Evolutionary conservation across 371 early-diverging fungal species (phyloP).

Genomic region (Sporodiniella umbellata): DNA sequence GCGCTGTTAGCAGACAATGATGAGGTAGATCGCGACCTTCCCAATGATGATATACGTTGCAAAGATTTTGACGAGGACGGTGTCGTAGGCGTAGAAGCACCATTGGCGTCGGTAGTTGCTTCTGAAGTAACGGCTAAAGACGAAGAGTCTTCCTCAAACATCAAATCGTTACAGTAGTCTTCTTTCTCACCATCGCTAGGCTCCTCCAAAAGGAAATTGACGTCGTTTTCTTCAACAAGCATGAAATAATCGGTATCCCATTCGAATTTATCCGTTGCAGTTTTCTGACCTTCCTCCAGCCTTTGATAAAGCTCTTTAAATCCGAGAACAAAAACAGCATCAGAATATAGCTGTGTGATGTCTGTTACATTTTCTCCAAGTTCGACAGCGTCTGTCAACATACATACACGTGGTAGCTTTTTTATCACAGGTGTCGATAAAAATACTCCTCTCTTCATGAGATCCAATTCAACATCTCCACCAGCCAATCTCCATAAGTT

Average conservation of each 20-base stretch:
- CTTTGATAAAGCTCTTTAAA: conserved; percentile 57
- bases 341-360: conserved; percentile 54
- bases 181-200: conserved; percentile 3
- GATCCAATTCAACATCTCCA: conserved; percentile 62
- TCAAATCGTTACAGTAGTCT: conserved; percentile 20
- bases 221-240: conserved; percentile 63
- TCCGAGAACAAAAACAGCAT: conserved; percentile 44
- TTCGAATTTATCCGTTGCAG: conserved; percentile 48
- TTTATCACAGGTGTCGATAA: conserved; percentile 61
- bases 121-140: neutral
- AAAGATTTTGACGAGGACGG: conserved; percentile 27
- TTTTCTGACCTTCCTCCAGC: conserved; percentile 30
- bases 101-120: neutral
- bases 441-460: conserved; percentile 53
- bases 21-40: conserved; percentile 34
- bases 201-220: conserved; percentile 52
- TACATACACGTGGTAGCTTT: conserved; percentile 50
- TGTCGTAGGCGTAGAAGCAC: conserved; percentile 22
- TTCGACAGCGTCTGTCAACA: conserved; percentile 44
- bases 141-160: conserved; percentile 25
- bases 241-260: conserved; percentile 65
- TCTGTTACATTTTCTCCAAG: conserved; percentile 38
- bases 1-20: conserved; percentile 28
- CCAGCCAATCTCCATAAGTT: conserved; percentile 67
- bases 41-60: conserved; percentile 24